Percentiles rank a stretch among this genome's conserved stretches.
Conservation (phyloP, 2,329 filamentous ascomycete species). For the Monilinia polystroma region DNA sequence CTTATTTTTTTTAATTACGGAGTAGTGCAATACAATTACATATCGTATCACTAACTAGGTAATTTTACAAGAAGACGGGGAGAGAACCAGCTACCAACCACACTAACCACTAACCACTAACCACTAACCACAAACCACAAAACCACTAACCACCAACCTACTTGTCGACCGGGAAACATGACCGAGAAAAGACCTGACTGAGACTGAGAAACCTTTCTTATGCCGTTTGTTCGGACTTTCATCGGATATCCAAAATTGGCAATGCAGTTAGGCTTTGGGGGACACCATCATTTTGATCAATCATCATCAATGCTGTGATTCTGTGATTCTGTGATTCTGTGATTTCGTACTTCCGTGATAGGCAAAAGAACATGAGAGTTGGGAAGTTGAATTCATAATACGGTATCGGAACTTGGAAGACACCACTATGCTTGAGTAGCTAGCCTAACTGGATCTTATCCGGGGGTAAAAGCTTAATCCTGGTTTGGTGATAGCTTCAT, state of each 20-base stretch:
- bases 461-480: slow-evolving; percentile 6
- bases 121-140: too few species aligned
- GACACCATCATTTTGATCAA: background rate
- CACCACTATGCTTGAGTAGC: background rate
- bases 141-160: too few species aligned
- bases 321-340: background rate
- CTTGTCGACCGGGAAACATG: too few species aligned
- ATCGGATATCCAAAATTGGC: background rate
- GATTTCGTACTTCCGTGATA: background rate
- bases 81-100: too few species aligned
- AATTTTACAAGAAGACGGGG: too few species aligned
- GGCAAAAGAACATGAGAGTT: background rate
- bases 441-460: background rate
- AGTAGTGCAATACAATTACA: too few species aligned
- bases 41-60: too few species aligned
- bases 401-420: too few species aligned
- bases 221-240: background rate
- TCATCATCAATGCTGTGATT: too few species aligned
- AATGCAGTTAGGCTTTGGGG: background rate
- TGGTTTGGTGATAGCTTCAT: slow-evolving; percentile 21
- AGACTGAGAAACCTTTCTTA: background rate
- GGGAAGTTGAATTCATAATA: background rate
- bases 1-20: too few species aligned
- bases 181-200: background rate
- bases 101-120: too few species aligned